Conservation (phyloP, 1,284 basidiomycete genomes). For the Sanguinoderma infundibulare region DNA sequence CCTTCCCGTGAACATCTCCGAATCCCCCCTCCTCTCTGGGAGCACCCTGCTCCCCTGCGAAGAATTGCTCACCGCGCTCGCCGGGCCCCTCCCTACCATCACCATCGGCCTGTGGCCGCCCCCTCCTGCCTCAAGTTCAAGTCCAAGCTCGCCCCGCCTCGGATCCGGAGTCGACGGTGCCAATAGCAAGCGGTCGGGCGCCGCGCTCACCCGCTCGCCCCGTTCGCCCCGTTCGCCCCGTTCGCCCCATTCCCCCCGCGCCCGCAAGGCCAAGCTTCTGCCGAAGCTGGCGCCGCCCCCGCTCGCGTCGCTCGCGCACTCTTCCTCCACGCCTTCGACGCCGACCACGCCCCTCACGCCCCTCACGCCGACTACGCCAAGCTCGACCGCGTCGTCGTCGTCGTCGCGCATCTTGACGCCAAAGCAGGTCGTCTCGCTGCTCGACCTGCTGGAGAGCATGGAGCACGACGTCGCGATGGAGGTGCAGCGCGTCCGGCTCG, state of each 20-base stretch:
- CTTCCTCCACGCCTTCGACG: constrained; percentile 17
- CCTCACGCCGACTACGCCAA: too few species aligned
- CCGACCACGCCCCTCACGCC: constrained; percentile 3
- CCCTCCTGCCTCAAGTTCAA: too few species aligned
- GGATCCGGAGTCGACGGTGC: too few species aligned
- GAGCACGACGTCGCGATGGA: constrained; percentile 44
- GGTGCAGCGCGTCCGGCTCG: constrained; percentile 41
- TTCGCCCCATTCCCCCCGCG: neutral
- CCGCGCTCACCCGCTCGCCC: too few species aligned
- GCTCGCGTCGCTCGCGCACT: neutral
- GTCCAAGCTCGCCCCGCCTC: constrained; percentile 20
- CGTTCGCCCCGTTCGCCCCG: too few species aligned
- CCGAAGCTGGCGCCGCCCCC: neutral
- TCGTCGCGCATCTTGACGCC: constrained; percentile 31
- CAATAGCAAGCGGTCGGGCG: too few species aligned
- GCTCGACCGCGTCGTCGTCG: too few species aligned
- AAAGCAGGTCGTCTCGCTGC: constrained; percentile 37
- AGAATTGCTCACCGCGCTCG: constrained; percentile 28
- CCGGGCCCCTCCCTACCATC: constrained; percentile 17
- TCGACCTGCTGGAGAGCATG: constrained; percentile 42
- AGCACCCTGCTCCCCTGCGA: constrained; percentile 27
- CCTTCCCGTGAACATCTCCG: constrained; percentile 34
- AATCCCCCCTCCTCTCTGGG: constrained; percentile 35
- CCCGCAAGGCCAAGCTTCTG: neutral
- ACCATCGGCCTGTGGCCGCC: constrained; percentile 16